Conservation (phyloP, 495 filamentous ascomycete species). For the Staphylotrichum longicolle region DNA sequence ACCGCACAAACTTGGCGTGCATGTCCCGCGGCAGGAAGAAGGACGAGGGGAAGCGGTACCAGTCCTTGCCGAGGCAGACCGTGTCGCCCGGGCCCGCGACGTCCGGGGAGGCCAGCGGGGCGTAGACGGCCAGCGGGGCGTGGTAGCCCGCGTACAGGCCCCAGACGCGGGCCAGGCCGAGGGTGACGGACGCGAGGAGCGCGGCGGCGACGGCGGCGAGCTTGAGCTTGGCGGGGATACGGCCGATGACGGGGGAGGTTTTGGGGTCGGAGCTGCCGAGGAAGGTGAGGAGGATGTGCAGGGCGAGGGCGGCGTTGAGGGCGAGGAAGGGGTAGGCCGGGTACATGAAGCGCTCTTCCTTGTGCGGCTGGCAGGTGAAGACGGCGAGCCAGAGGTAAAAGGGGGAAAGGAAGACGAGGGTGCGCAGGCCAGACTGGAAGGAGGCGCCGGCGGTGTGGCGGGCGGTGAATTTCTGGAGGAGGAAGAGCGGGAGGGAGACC, state of each 20-base stretch:
- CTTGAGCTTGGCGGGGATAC: constrained; percentile 68
- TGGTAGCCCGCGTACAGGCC: constrained; percentile 83
- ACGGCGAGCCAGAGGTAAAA: constrained; percentile 95
- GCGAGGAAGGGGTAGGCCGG: constrained; percentile 89
- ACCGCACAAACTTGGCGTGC: constrained; percentile 82
- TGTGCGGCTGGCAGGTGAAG: constrained; percentile 90
- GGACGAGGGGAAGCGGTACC: constrained; percentile 95
- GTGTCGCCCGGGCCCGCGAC: constrained; percentile 57
- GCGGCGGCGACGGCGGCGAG: constrained; percentile 54
- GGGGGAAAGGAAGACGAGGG: constrained; percentile 71
- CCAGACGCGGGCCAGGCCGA: constrained; percentile 69
- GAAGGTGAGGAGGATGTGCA: constrained; percentile 72
- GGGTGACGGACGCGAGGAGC: constrained; percentile 56
- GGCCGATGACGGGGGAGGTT: constrained; percentile 54
- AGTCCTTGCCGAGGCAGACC: constrained; percentile 94
- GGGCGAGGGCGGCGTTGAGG: constrained; percentile 83
- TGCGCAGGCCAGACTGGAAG: constrained; percentile 58
- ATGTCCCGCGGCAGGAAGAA: constrained; percentile 81
- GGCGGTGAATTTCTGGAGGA: constrained; percentile 48
- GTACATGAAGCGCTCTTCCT: constrained; percentile 99
- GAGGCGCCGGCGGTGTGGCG: constrained; percentile 36
- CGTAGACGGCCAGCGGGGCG: constrained; percentile 77
- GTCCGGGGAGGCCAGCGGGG: constrained; percentile 40
- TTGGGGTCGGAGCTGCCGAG: constrained; percentile 67
- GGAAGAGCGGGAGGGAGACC: constrained; percentile 61